These are phyloP conservation scores for Psilocybe cubensis DNA, from an alignment of 768 basidiomycete genomes.

Conservation along the genomic window DNA sequence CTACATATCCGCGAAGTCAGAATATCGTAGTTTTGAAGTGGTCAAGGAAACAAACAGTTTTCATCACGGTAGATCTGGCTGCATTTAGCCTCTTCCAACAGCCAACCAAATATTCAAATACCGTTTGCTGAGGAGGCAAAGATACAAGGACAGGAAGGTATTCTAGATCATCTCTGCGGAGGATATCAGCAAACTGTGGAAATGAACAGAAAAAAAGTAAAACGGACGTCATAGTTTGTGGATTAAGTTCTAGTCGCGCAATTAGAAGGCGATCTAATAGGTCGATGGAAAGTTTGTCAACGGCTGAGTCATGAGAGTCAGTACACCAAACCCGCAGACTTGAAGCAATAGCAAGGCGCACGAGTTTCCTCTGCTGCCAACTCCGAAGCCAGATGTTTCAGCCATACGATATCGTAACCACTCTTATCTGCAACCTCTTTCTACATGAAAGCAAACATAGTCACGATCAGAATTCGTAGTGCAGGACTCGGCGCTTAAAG, in stretches of 20 bases:
- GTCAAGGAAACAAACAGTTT: conserved; percentile 50
- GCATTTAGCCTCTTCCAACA: conserved; percentile 89
- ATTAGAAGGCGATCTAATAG: conserved; percentile 82
- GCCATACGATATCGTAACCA: conserved; percentile 77
- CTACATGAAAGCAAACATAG: conserved; percentile 34
- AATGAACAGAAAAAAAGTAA: not conserved
- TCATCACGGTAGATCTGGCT: conserved; percentile 54
- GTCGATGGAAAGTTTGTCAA: conserved; percentile 54
- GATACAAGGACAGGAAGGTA: conserved; percentile 75
- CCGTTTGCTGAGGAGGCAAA: conserved; percentile 76
- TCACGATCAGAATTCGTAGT: not conserved
- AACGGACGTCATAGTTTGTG: conserved; percentile 70
- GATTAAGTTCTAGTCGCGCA: conserved; percentile 80
- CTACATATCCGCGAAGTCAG: conserved; percentile 30
- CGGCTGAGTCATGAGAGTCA: conserved; percentile 25
- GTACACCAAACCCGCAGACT: conserved; percentile 8
- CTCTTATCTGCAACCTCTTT: conserved; percentile 60
- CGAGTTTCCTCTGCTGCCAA: conserved; percentile 60
- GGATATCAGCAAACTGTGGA: not conserved
- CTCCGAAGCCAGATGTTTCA: conserved; percentile 76
- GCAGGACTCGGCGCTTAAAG: not conserved
- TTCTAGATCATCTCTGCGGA: conserved; percentile 70
- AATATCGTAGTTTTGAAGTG: not conserved
- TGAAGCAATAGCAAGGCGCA: conserved; percentile 29
- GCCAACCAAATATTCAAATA: conserved; percentile 87